Evolutionary conservation across 2,329 filamentous ascomycete species (phyloP).

Genomic region (Microdochium nivale): DNA sequence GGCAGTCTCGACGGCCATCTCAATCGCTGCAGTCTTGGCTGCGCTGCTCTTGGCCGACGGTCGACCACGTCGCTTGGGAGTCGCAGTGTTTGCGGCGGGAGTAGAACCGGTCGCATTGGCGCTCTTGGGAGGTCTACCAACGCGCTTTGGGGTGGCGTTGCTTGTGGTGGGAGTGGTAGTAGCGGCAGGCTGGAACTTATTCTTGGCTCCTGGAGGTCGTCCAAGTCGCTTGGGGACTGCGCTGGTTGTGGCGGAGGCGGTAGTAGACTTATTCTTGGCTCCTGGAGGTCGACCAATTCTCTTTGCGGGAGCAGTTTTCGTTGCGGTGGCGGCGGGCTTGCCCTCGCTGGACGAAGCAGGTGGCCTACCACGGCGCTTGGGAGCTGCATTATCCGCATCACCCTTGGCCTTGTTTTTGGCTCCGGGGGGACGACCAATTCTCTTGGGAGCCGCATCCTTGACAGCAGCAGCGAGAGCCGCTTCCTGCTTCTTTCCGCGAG

Average conservation of each 20-base stretch:
- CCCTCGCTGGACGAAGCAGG: no score
- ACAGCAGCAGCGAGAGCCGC: neutral
- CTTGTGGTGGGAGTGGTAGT: neutral
- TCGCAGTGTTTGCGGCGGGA: slow-evolving; percentile 1
- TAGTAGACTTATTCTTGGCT: slow-evolving; percentile 7
- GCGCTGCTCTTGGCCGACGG: neutral
- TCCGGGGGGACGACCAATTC: neutral
- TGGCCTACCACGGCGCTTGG: no score
- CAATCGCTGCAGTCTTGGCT: neutral
- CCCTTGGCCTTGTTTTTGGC: neutral
- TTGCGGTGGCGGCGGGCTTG: no score
- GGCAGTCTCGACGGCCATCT: slow-evolving; percentile 1
- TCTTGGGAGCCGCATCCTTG: neutral
- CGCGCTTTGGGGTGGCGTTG: neutral
- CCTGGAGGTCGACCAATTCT: neutral
- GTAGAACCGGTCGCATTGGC: neutral
- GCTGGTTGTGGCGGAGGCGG: neutral
- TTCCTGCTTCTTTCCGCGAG: neutral
- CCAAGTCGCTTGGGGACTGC: neutral
- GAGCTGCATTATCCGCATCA: no score
- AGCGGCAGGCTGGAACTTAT: slow-evolving; percentile 4
- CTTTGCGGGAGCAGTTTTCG: neutral
- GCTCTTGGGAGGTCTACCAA: neutral
- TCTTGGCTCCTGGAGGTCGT: slow-evolving; percentile 3
- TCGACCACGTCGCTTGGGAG: neutral